Conservation (phyloP, 139 green algal species). For the Volvox reticuliferus region DNA sequence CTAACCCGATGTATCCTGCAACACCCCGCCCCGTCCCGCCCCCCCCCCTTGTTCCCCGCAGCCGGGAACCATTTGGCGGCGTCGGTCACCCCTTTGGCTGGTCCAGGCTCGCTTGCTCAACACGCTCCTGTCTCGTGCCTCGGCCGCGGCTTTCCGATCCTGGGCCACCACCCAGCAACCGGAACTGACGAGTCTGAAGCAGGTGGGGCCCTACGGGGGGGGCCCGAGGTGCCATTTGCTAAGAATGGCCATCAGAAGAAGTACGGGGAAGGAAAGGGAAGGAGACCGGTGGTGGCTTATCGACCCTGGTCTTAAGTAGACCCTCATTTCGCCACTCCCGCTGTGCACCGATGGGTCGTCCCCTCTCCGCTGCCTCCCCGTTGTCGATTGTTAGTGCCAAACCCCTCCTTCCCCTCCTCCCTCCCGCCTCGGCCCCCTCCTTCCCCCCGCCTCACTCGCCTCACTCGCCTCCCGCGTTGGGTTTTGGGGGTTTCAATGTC, state of each 20-base stretch:
- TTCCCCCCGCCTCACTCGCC: neutral
- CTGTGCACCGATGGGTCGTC: too few relatives aligned
- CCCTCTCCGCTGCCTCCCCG: too few relatives aligned
- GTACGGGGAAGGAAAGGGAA: too few relatives aligned
- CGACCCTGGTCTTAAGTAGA: too few relatives aligned
- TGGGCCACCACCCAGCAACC: conserved; percentile 51
- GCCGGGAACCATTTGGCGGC: conserved; percentile 45
- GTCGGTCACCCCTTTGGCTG: conserved; percentile 36
- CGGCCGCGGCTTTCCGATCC: conserved; percentile 60
- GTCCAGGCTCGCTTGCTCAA: conserved; percentile 53
- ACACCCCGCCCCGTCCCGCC: neutral
- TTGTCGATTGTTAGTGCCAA: too few relatives aligned
- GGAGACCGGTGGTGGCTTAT: too few relatives aligned
- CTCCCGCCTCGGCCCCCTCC: neutral
- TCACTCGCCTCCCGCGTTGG: neutral
- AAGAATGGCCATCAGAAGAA: too few relatives aligned
- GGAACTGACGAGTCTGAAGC: conserved; percentile 2
- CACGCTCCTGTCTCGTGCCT: conserved; percentile 63
- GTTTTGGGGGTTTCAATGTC: too few relatives aligned
- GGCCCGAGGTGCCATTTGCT: too few relatives aligned
- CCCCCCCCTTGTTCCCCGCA: neutral
- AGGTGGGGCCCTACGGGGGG: neutral
- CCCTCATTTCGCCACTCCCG: too few relatives aligned
- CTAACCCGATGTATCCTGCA: neutral
- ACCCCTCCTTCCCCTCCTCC: neutral